Evolutionary conservation across 2,329 filamentous ascomycete species (phyloP).

Genomic region (Pleoardoris graminearum): DNA sequence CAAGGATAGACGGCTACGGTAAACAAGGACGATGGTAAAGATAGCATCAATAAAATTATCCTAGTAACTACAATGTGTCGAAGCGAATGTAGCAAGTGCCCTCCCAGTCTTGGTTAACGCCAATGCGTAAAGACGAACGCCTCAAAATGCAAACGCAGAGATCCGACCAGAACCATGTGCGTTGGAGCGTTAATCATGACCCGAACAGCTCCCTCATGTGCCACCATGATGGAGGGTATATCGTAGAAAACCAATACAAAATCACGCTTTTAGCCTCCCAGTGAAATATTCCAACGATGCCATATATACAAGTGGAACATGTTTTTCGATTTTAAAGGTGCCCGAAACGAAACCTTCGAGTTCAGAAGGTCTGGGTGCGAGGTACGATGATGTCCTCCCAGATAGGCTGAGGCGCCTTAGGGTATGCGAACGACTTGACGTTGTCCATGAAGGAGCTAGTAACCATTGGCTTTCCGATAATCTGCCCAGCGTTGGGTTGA

Average conservation of each 20-base stretch:
- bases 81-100: slow-evolving; percentile 3
- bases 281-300: background rate
- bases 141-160: background rate
- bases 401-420: slow-evolving; percentile 20
- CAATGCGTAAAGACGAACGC: background rate
- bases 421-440: slow-evolving; percentile 29
- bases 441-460: slow-evolving; percentile 46
- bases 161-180: slow-evolving; percentile 2
- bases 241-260: background rate
- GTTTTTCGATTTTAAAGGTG: slow-evolving; percentile 28
- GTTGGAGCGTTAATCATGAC: slow-evolving; percentile 7
- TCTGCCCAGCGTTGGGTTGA: slow-evolving; percentile 49
- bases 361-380: slow-evolving; percentile 47
- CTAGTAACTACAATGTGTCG: background rate
- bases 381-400: slow-evolving; percentile 53
- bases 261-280: background rate
- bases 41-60: slow-evolving; percentile 1
- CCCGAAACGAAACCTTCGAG: slow-evolving; percentile 35
- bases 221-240: slow-evolving; percentile 6
- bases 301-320: slow-evolving; percentile 1
- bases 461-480: slow-evolving; percentile 30
- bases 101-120: background rate
- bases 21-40: background rate
- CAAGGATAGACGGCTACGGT: background rate
- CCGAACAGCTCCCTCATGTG: background rate